phyloP scores from a whole-genome alignment of 176 grass and related monocot species.

The Cenchrus americanus region DNA sequence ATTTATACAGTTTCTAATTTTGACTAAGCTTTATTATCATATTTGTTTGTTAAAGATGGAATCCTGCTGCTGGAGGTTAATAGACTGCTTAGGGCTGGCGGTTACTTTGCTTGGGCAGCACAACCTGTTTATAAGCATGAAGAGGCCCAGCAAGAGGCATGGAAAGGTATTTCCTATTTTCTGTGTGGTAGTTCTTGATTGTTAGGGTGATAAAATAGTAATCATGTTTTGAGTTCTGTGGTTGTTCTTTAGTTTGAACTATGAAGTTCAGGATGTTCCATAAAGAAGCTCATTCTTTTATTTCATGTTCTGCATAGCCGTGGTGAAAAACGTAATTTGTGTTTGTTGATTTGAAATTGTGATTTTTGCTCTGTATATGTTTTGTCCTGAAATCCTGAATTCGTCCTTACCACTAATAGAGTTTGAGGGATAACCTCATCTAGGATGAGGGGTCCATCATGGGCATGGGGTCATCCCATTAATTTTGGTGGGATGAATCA shows the following conservation, averaged over 20 bases:
- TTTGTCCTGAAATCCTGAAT: conserved; percentile 9
- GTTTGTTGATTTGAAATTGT: neutral
- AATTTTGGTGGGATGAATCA: neutral
- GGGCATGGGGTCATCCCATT: neutral
- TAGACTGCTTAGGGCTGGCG: conserved; percentile 94
- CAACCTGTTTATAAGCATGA: conserved; percentile 99
- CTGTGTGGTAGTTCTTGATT: conserved; percentile 13
- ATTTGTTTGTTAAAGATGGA: conserved; percentile 65
- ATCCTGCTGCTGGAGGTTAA: conserved; percentile 96
- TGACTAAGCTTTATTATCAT: conserved; percentile 8
- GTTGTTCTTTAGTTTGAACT: conserved; percentile 21
- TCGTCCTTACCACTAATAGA: conserved; percentile 9
- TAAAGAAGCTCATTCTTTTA: neutral
- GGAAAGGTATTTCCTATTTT: conserved; percentile 76
- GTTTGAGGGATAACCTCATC: neutral
- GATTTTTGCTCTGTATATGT: neutral
- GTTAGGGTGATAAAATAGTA: neutral
- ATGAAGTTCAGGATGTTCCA: neutral
- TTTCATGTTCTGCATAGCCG: neutral
- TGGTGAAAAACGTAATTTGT: neutral
- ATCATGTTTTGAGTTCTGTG: conserved; percentile 3
- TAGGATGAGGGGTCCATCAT: neutral
- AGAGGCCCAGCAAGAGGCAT: conserved; percentile 78
- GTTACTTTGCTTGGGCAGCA: conserved; percentile 95
- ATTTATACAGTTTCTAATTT: neutral